Evolutionary conservation across 163 green algal species (phyloP).

Genomic region (Scenedesmus sp.): DNA sequence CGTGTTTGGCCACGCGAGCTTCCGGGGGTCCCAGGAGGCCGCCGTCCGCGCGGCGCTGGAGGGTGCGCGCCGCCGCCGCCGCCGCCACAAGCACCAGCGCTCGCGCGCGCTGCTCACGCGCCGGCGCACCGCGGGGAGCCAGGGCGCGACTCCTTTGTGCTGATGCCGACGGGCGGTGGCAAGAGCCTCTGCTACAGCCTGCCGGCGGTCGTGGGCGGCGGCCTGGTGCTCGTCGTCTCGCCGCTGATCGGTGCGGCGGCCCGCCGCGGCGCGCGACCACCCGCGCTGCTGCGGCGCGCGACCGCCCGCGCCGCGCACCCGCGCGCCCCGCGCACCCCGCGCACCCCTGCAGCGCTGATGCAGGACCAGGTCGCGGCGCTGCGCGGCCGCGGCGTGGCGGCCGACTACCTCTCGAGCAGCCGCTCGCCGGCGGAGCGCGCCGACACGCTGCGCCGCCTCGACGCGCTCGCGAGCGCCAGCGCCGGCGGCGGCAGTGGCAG

Average conservation of each 20-base stretch:
- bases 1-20: too few relatives aligned
- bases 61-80: constrained; percentile 37
- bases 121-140: neutral
- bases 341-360: constrained; percentile 68
- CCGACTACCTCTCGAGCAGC: constrained; percentile 66
- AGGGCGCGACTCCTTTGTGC: constrained; percentile 72
- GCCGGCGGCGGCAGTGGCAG: too few relatives aligned
- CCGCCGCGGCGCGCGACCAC: neutral
- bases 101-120: neutral
- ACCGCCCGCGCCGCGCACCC: too few relatives aligned
- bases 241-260: constrained; percentile 73
- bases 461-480: neutral
- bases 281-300: neutral
- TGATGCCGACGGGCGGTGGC: constrained; percentile 81
- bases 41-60: constrained; percentile 60
- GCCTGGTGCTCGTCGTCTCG: constrained; percentile 74
- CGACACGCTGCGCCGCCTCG: constrained; percentile 54
- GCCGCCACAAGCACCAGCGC: neutral
- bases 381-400: constrained; percentile 55
- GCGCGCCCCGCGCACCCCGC: too few relatives aligned
- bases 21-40: constrained; percentile 65
- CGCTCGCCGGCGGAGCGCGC: constrained; percentile 47
- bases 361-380: constrained; percentile 78
- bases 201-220: constrained; percentile 57
- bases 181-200: constrained; percentile 85